Base-by-base conservation (phyloP, 768 basidiomycete species). In the Leccinum arenicola region DNA sequence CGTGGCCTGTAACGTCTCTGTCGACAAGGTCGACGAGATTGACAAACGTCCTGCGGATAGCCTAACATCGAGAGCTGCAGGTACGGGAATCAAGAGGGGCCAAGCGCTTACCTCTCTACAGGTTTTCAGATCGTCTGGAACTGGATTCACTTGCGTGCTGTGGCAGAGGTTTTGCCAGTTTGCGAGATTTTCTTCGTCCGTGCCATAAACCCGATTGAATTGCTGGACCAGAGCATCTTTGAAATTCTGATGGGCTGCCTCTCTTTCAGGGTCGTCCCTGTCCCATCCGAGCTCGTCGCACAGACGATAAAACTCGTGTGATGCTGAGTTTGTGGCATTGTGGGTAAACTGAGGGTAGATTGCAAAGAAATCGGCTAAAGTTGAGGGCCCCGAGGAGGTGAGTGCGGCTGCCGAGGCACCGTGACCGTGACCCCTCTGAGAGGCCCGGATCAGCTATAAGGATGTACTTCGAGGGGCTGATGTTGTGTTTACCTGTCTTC, bases 1-100 rank as follows among this genome's bases (percentile, higher is more conserved):
- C 33, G 1, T 49, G 10, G 0, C 60, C 63, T 2, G 66, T 65
- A 0, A 6, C 36, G 9, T 64, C 23, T 1, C 33, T 50, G 33
- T 66, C 64, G 6, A 65, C 65, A 17, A 66, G 65, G 27, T 66
- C 66, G 27, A 66, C 66, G 12, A 66, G 66, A 4, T 66, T 68
- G 14, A 65, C 60, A 2, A 54, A 17, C 0, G 51, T 62, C 0
- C 12, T 31, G 0, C 49, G 19, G 15, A 66, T 21, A 0, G 57
- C 59, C 65, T 66, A 11, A 27, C 3, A 15, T n/a, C 49, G 8
- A 19, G 11, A 25, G 31, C 9, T 33, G 3, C 7, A n/a, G 5
- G 2, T 1, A 21, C 1, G 31, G 11, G n/a, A 31, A 19, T 11
- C 11, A 51, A 51, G 3, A 31, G 17, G 7, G 2, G 9, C 15